Evolutionary conservation across 1,284 basidiomycete genomes (phyloP), one percentile per base, ranked within the genome.

Genomic region (Mrakiaceae sp.): DNA sequence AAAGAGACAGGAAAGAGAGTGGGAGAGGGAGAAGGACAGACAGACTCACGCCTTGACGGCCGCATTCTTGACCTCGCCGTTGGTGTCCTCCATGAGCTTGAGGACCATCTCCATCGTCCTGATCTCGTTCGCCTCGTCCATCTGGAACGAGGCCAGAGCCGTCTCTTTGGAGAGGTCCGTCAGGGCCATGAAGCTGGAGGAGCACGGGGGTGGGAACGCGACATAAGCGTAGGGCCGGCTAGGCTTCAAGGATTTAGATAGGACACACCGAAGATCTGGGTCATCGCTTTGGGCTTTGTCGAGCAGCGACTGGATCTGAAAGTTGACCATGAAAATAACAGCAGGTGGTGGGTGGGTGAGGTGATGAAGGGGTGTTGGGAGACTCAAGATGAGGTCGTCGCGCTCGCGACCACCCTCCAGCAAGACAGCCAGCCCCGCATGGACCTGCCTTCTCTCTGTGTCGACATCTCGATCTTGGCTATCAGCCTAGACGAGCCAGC

Each of bases 11-110:
- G 27, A 27, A 2, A 27, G 27, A 27, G 27, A 27, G 27, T 27
- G 54, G 39, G 27, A 5, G 39, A 9, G 6, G 39, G 27, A 55
- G 53, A 9, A 49, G 11, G 52, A 58, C 40, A 43, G 39, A 47
- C 10, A 10, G 46, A 69, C 68, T 70, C 70, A 90, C 94, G 90
- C 93, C 78, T 92, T 90, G 12, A 96, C 94, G 2, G 92, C 91
- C 73, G 93, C 88, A 74, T 97, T 97, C 81, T 98, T 98, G 69
- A 98, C 96, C 78, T 98, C 95, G 12, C 90, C 91, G 71, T 96
- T 97, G 77, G 86, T 86, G 78, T 98, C 96, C 72, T 90, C 86
- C 10, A 96, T 86, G 39, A 95, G 81, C 39, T 84, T 80, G 39
- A 97, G 80, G 1, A 96, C 91, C 71, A 87, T 84, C 55, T 81